Evolutionary conservation across 148 eudicot genomes (phyloP), one percentile per base, ranked within the genome.

Genomic region (Silene conica): DNA sequence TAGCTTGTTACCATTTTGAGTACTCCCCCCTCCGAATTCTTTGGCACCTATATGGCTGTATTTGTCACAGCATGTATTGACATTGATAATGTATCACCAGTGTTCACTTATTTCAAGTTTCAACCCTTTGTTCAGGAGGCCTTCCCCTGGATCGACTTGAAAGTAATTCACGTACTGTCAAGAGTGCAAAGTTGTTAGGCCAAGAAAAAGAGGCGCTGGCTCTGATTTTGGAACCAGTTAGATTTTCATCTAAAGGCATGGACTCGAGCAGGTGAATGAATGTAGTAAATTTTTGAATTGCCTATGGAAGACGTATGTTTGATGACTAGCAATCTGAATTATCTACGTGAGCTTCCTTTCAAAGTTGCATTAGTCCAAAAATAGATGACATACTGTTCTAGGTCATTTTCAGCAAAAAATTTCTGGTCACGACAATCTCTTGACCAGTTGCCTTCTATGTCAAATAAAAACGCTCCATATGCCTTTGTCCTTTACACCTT

Each of bases 111-210:
- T 59, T 21, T 43, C 34, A 52, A 56, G 54, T 13, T 70, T 70
- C 76, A 45, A 57, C 20, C 52, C 15, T 67, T 71, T 79, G 23
- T 86, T 77, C 85, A 96, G 97, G 92, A 70, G 81, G 89, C 85
- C 89, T 82, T 67, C 88, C 85, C 61, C 78, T 92, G 82, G 91
- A 92, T 86, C 82, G 88, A 73, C 73, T 96, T 66, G 99, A 96
- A 77, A 92, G 79, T 69, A 89, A 80, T 70, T 90, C 97, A 26
- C 96, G 97, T 34, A 90, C 89, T 2, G 84, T 89, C 63, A 87
- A 85, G 70, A 92, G 99, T 80, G 99, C 97, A 63, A 90, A 89
- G 77, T 45, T 82, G 54, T 78, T 92, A 70, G 99, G 94, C 74
- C 94, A 92, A 80, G 97, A 90, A 68, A 89, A 90, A 82, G 94